phyloP scores from a whole-genome alignment of 129 eudicot genomes.

The Flaveria linearis region DNA sequence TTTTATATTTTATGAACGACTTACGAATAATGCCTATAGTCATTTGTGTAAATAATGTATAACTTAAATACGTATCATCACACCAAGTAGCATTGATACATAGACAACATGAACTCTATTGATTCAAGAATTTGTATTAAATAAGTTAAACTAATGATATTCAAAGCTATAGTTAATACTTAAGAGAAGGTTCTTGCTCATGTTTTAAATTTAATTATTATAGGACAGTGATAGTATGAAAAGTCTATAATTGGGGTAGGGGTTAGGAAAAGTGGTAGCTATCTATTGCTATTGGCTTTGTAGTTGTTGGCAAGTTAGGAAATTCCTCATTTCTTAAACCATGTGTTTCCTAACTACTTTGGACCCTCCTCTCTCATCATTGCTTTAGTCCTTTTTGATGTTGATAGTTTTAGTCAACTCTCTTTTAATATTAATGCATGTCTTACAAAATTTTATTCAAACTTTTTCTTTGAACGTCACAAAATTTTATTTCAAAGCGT shows the following conservation, averaged over 20 bases:
- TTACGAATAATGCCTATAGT: too few species aligned
- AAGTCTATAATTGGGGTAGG: conserved; percentile 24
- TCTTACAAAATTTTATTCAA: neutral
- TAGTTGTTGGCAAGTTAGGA: conserved; percentile 35
- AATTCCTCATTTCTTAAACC: conserved; percentile 42
- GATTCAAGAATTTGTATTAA: too few species aligned
- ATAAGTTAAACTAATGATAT: too few species aligned
- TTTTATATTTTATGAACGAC: too few species aligned
- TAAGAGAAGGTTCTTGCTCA: neutral
- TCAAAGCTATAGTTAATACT: neutral
- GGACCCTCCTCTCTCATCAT: conserved; percentile 46
- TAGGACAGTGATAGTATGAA: conserved; percentile 24
- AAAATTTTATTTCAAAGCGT: too few species aligned
- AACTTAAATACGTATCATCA: too few species aligned
- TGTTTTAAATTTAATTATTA: neutral
- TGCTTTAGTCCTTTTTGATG: conserved; percentile 52
- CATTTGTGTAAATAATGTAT: too few species aligned
- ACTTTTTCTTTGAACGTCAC: too few species aligned
- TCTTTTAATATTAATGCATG: neutral
- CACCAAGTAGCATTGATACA: too few species aligned
- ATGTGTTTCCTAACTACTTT: conserved; percentile 62
- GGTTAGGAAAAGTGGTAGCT: conserved; percentile 39
- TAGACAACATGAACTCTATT: too few species aligned
- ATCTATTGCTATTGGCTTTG: conserved; percentile 30
- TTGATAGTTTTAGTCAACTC: conserved; percentile 50